Percentiles rank a stretch among this genome's conserved stretches.
phyloP scores from a whole-genome alignment of 257 asterid genomes.

The Nicotiana tomentosiformis region DNA sequence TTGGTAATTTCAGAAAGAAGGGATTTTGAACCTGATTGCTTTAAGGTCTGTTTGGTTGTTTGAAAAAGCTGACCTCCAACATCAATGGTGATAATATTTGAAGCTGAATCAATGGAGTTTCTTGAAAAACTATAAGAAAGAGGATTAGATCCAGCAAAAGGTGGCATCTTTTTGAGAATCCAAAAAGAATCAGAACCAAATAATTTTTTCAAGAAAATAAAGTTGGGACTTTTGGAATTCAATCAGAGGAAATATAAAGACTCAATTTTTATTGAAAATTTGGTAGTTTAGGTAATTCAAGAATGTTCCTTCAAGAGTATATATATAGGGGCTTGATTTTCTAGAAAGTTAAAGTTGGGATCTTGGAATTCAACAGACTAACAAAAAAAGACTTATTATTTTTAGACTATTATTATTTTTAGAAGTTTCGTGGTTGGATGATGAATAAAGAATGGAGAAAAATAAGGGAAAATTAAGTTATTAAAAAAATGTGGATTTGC shows the following conservation, averaged over 20 bases:
- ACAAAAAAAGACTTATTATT: not conserved
- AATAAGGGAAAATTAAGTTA: not conserved
- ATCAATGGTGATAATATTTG: slow-evolving; percentile 65
- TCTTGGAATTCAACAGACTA: not conserved
- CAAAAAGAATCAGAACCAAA: no score
- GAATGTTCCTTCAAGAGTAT: not conserved
- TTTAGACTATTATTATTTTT: not conserved
- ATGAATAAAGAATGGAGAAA: not conserved
- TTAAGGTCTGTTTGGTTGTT: slow-evolving; percentile 78
- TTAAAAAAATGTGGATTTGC: not conserved
- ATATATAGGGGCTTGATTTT: not conserved
- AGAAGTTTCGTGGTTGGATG: not conserved
- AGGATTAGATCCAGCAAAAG: slow-evolving; percentile 43
- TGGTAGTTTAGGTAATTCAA: not conserved
- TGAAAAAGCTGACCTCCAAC: slow-evolving; percentile 95
- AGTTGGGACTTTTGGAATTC: no score
- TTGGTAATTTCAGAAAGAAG: slow-evolving; percentile 47
- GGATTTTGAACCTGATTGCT: slow-evolving; percentile 67
- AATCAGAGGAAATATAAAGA: no score
- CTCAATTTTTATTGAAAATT: no score
- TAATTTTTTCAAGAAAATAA: no score
- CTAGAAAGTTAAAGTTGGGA: not conserved
- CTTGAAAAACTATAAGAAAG: slow-evolving; percentile 19
- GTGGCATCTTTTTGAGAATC: slow-evolving; percentile 45
- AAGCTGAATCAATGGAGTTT: slow-evolving; percentile 26